phyloP scores from a whole-genome alignment of 371 early-diverging fungal species.

The Mucor velutinosus region DNA sequence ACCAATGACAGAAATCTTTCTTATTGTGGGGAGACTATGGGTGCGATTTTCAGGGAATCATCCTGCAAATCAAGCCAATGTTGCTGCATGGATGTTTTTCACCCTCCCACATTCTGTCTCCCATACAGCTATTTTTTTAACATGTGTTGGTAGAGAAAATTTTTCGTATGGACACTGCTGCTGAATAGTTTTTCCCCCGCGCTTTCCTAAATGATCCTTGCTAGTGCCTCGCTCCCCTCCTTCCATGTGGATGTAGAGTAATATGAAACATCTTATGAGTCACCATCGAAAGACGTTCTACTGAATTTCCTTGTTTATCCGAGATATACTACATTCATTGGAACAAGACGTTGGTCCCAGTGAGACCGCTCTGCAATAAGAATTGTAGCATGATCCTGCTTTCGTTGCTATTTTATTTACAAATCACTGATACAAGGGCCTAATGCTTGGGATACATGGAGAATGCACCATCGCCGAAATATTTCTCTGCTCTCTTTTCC shows the following conservation, averaged over 20 bases:
- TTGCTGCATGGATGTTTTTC: background rate
- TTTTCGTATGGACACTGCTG: background rate
- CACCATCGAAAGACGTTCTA: background rate
- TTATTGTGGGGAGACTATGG: background rate
- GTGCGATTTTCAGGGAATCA: background rate
- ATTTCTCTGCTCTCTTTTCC: slow-evolving; percentile 76
- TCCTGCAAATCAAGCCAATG: background rate
- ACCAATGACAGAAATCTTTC: background rate
- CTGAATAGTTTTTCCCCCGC: background rate
- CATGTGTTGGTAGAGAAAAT: background rate
- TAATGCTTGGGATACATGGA: slow-evolving; percentile 39
- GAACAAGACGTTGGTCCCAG: background rate
- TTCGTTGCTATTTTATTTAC: background rate
- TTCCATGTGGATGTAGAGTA: background rate
- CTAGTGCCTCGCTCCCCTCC: background rate
- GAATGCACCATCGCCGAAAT: slow-evolving; percentile 78
- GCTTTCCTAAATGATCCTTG: background rate
- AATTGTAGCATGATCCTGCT: background rate
- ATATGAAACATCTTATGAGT: background rate
- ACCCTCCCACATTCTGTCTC: too few species aligned
- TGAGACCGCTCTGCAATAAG: background rate
- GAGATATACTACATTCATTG: background rate
- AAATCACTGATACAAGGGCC: background rate
- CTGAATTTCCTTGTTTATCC: background rate
- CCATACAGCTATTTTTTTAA: background rate